These are phyloP conservation scores for Entomortierella beljakovae DNA, from an alignment of 192 early-diverging fungal genomes.

Conservation along the genomic window DNA sequence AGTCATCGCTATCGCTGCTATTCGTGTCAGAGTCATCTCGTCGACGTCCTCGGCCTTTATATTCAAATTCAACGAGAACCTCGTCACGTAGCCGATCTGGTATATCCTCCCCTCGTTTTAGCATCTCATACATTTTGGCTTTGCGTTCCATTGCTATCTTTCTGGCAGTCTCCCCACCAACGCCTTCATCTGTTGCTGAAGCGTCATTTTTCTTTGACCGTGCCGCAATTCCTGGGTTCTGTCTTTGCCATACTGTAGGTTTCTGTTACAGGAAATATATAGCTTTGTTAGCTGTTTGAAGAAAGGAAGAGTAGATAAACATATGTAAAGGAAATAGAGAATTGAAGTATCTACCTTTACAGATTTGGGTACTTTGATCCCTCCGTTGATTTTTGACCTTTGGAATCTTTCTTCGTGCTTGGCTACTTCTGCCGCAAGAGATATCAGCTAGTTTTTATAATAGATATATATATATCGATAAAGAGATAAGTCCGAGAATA, in stretches of 20 bases:
- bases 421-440: slow-evolving; percentile 37
- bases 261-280: slow-evolving; percentile 33
- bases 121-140: slow-evolving; percentile 69
- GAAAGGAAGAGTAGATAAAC: background rate
- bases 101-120: slow-evolving; percentile 52
- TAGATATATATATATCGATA: background rate
- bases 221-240: slow-evolving; percentile 62
- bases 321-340: background rate
- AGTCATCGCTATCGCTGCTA: slow-evolving; percentile 19
- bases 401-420: slow-evolving; percentile 40
- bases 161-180: slow-evolving; percentile 50
- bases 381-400: slow-evolving; percentile 7
- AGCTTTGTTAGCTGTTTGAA: background rate
- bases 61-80: slow-evolving; percentile 70
- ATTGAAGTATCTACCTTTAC: slow-evolving; percentile 19
- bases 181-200: slow-evolving; percentile 10
- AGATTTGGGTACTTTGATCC: slow-evolving; percentile 28
- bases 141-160: slow-evolving; percentile 68
- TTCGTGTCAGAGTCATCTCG: background rate
- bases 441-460: slow-evolving; percentile 22
- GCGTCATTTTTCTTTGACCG: slow-evolving; percentile 53
- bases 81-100: slow-evolving; percentile 58
- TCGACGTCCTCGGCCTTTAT: slow-evolving; percentile 40
- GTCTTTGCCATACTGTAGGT: slow-evolving; percentile 59
- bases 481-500: too few species aligned